Conservation (phyloP, 148 eudicot species). For the Vaccinium myrtillus region DNA sequence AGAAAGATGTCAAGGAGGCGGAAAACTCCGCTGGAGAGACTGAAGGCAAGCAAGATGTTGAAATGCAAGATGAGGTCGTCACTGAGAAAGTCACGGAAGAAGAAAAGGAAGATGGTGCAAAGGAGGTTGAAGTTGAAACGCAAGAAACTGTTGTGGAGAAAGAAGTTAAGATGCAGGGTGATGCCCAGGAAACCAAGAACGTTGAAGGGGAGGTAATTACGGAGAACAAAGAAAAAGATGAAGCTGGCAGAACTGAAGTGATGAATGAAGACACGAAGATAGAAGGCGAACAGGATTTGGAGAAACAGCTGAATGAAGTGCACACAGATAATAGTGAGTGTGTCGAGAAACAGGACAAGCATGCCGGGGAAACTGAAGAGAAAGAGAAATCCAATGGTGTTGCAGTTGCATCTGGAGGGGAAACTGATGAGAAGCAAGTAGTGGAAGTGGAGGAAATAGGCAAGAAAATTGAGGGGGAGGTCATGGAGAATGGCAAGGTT, state of each 20-base stretch:
- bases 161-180: conserved; percentile 8
- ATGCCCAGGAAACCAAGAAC: conserved; percentile 18
- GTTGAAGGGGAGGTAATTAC: not conserved
- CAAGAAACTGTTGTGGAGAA: conserved; percentile 7
- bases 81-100: conserved; percentile 15
- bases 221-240: not conserved
- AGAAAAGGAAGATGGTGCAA: conserved; percentile 9
- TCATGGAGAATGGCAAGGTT: conserved; percentile 16
- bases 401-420: conserved; percentile 5
- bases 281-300: conserved; percentile 15
- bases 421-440: not conserved
- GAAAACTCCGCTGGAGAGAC: conserved; percentile 28
- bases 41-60: conserved; percentile 24
- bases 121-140: conserved; percentile 17
- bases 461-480: conserved; percentile 14
- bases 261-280: not conserved
- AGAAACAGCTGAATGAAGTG: not conserved
- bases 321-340: not conserved
- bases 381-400: not conserved
- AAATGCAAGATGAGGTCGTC: conserved; percentile 37
- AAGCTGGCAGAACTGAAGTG: conserved; percentile 15
- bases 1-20: conserved; percentile 46
- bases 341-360: conserved; percentile 17
- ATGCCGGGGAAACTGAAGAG: not conserved
- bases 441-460: conserved; percentile 22